Evolutionary conservation across 2,329 filamentous ascomycete species (phyloP).

Genomic region (Aspergillus niger): DNA sequence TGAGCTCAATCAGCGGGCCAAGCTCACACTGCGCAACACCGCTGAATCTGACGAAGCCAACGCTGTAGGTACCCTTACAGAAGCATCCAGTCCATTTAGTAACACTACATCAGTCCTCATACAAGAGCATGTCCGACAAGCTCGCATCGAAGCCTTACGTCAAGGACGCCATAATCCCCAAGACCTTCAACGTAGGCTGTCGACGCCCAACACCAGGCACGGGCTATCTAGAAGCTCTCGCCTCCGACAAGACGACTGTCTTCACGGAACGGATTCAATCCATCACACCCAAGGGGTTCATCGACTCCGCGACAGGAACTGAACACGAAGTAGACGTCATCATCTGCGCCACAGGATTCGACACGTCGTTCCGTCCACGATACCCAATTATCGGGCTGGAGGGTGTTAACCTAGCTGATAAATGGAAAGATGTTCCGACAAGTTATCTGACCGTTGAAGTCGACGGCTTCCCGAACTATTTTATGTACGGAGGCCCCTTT

Average conservation of each 20-base stretch:
- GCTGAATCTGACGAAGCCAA: conserved; percentile 14
- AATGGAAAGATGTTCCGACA: conserved; percentile 32
- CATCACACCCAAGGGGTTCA: conserved; percentile 32
- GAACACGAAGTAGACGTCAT: conserved; percentile 36
- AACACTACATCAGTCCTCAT: neutral
- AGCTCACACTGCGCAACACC: conserved; percentile 6
- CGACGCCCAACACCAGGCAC: conserved; percentile 49
- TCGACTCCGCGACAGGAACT: conserved; percentile 33
- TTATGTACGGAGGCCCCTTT: conserved; percentile 22
- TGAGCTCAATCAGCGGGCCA: conserved; percentile 10
- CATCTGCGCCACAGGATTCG: conserved; percentile 41
- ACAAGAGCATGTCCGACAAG: conserved; percentile 8
- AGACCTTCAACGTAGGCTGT: conserved; percentile 43
- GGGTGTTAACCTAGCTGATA: conserved; percentile 25
- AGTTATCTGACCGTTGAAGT: conserved; percentile 37
- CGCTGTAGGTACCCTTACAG: neutral
- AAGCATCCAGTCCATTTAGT: neutral
- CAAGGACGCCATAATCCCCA: conserved; percentile 39
- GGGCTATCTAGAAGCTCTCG: conserved; percentile 61
- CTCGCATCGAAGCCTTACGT: conserved; percentile 33
- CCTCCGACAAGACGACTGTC: conserved; percentile 61
- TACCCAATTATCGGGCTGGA: conserved; percentile 35
- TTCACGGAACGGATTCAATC: conserved; percentile 57
- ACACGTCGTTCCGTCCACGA: conserved; percentile 36
- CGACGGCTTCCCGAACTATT: conserved; percentile 37